Evolutionary conservation across 768 basidiomycete species (phyloP), one percentile per base, ranked within the genome.

Genomic region (Termitomyces sp.): DNA sequence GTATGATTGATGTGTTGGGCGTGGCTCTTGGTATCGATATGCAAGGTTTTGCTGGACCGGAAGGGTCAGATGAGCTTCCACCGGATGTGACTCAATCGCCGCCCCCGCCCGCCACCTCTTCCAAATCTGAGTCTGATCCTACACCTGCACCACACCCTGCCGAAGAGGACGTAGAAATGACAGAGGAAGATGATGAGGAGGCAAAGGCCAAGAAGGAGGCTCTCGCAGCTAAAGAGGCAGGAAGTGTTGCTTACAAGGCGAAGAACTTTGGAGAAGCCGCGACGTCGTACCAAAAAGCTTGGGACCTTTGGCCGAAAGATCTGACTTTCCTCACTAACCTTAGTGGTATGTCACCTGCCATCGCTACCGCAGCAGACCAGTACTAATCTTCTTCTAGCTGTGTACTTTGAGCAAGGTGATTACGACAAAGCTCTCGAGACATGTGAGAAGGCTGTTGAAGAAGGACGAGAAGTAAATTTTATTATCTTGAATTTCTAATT

Each of bases 361-460:
- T 12, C 55, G 26, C 53, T 40, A 20, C 40, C 28, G 43, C 26
- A 50, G 18, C 10, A 33, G 41, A 50, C 12, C 30, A 53, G 26
- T 26, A 9, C 36, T 47, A 50, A 50, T n/a, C 18, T 50, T 49
- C 55, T 53, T 41, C 43, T 69, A 89, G 97, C 97, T 58, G 94
- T 86, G 8, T 91, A 95, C 74, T 95, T 94, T 67, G 97, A 99
- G 75, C 82, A 96, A 71, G 93, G 88, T 10, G 87, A 98, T 38
- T 98, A 88, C 67, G 89, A 93, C 74, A 88, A 91, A 70, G 84
- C 86, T 58, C 95, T 99, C 67, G 89, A 95, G 71, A 85, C 86
- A 0, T 95, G 93, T 71, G 88, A 97, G 68, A 95, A 93, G 74
- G 96, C 97, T n/a, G 89, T 93, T 47, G 97, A 98, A 13, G 92